phyloP scores from a whole-genome alignment of 208 protist genomes.

The Crithidia expoeki region DNA sequence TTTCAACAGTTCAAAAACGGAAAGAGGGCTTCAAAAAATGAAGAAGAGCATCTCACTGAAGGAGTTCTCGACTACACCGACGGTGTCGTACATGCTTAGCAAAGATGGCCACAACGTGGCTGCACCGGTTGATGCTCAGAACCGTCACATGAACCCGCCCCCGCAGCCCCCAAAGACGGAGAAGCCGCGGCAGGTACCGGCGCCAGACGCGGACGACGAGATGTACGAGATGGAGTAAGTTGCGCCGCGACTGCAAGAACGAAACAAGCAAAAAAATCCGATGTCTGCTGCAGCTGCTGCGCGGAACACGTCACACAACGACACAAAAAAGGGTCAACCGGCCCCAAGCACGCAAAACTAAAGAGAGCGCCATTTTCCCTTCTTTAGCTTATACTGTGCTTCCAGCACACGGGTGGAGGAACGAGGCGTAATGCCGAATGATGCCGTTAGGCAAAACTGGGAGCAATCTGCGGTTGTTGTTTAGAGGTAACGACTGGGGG shows the following conservation, averaged over 20 bases:
- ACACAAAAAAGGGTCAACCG: too few relatives aligned
- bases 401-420: too few relatives aligned
- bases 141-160: conserved; percentile 34
- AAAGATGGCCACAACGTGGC: conserved; percentile 89
- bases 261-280: background rate
- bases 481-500: too few relatives aligned
- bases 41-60: conserved; percentile 90
- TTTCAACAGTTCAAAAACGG: background rate
- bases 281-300: background rate
- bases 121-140: conserved; percentile 35
- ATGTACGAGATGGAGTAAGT: conserved; percentile 91
- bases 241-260: background rate
- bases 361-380: too few relatives aligned
- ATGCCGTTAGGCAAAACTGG: too few relatives aligned
- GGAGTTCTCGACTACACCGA: conserved; percentile 91
- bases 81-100: conserved; percentile 91
- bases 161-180: conserved; percentile 46
- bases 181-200: conserved; percentile 46
- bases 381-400: too few relatives aligned
- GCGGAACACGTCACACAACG: too few relatives aligned
- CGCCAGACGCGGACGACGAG: conserved; percentile 50
- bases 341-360: too few relatives aligned
- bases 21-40: conserved; percentile 43
- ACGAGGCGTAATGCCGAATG: too few relatives aligned
- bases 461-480: too few relatives aligned